Percentiles rank a stretch among this genome's conserved stretches.
Evolutionary conservation across 257 asterid species (phyloP).

Genomic region (Solanum paucissectum): DNA sequence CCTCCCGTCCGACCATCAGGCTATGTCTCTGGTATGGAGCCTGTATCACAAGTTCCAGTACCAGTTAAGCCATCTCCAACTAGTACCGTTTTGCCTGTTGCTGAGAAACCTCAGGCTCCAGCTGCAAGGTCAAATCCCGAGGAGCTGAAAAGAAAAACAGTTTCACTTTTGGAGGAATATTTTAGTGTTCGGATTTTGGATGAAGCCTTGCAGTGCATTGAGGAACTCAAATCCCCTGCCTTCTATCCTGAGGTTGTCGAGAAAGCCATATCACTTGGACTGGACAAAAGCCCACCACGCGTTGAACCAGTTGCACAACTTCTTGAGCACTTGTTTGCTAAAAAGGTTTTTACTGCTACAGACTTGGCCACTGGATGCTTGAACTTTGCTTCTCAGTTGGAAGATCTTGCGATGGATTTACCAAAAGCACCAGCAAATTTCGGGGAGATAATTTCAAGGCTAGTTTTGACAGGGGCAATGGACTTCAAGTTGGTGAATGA

Average conservation of each 20-base stretch:
- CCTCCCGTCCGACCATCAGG: slow-evolving; percentile 27
- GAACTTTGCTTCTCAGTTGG: slow-evolving; percentile 42
- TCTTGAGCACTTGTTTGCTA: slow-evolving; percentile 37
- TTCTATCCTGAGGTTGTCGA: slow-evolving; percentile 71
- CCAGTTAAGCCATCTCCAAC: background rate
- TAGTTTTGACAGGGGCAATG: slow-evolving; percentile 44
- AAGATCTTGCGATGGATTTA: slow-evolving; percentile 79
- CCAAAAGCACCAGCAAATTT: slow-evolving; percentile 81
- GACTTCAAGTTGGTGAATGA: slow-evolving; percentile 56
- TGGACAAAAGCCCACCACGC: slow-evolving; percentile 74
- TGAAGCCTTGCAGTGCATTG: slow-evolving; percentile 78
- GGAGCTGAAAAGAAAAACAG: slow-evolving; percentile 56
- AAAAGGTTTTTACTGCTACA: slow-evolving; percentile 38
- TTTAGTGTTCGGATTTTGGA: slow-evolving; percentile 51
- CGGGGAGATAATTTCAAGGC: slow-evolving; percentile 67
- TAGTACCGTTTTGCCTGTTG: background rate
- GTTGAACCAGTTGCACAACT: slow-evolving; percentile 55
- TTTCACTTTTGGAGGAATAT: slow-evolving; percentile 67
- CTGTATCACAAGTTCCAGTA: background rate
- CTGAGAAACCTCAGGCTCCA: slow-evolving; percentile 18
- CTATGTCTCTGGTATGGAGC: background rate
- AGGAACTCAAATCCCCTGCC: slow-evolving; percentile 73
- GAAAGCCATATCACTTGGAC: slow-evolving; percentile 55
- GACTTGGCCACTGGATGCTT: slow-evolving; percentile 47
- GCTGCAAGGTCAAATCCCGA: slow-evolving; percentile 21